phyloP scores from a whole-genome alignment of 495 filamentous ascomycete genomes.

The Cudoniella acicularis region DNA sequence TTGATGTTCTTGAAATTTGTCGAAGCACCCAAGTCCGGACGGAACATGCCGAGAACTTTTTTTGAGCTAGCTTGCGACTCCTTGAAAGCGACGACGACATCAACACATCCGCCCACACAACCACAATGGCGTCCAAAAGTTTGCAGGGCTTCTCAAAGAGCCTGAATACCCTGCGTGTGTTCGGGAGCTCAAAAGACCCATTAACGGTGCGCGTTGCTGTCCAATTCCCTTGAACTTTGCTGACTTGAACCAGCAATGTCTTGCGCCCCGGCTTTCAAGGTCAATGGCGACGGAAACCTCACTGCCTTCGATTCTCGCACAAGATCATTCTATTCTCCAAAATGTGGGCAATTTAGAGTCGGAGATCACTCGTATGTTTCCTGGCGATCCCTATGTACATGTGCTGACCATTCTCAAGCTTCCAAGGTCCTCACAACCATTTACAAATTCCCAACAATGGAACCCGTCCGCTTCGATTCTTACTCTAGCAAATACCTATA shows the following conservation, averaged over 20 bases:
- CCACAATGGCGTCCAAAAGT: constrained; percentile 30
- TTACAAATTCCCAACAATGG: constrained; percentile 86
- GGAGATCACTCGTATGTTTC: constrained; percentile 6
- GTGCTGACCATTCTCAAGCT: constrained; percentile 31
- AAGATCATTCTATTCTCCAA: constrained; percentile 10
- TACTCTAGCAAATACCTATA: constrained; percentile 79
- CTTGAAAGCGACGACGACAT: constrained; percentile 8
- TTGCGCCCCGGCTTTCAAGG: constrained; percentile 45
- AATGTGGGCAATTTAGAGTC: constrained; percentile 1
- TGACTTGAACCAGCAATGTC: constrained; percentile 42
- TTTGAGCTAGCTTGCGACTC: constrained; percentile 11
- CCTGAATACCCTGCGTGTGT: constrained; percentile 28
- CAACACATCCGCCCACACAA: constrained; percentile 7
- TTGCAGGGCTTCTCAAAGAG: constrained; percentile 35
- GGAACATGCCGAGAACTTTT: constrained; percentile 25
- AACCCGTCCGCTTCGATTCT: constrained; percentile 72
- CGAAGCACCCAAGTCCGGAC: constrained; percentile 13
- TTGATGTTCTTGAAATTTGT: constrained; percentile 19
- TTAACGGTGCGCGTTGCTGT: constrained; percentile 35
- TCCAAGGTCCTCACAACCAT: constrained; percentile 72
- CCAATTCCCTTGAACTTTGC: not conserved
- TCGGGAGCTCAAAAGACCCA: constrained; percentile 28
- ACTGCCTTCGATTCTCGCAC: constrained; percentile 19
- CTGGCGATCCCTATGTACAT: not conserved
- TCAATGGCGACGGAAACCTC: constrained; percentile 77